Evolutionary conservation across 768 basidiomycete species (phyloP).

Genomic region (Coprinopsis strossmayeri): DNA sequence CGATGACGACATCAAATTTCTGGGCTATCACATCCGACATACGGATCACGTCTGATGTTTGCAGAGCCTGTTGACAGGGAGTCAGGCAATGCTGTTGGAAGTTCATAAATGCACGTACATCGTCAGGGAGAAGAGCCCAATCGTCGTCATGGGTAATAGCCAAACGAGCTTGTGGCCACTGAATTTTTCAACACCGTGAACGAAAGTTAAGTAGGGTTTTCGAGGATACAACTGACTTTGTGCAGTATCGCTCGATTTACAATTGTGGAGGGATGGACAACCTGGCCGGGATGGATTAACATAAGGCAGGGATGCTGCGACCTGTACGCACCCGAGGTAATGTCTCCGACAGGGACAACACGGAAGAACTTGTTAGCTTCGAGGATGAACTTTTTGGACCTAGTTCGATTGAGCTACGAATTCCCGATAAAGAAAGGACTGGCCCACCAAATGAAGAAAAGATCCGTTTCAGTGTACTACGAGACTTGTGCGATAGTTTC

Average conservation of each 20-base stretch:
- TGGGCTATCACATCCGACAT: conserved; percentile 5
- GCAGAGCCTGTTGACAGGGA: not conserved
- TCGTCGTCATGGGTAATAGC: conserved; percentile 10
- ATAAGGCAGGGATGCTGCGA: too few relatives aligned
- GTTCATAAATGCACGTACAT: not conserved
- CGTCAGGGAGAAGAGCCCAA: conserved; percentile 7
- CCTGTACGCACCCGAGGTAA: not conserved
- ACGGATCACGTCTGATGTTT: not conserved
- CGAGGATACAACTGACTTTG: conserved; percentile 5
- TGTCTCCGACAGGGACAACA: not conserved
- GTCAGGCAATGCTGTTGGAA: not conserved
- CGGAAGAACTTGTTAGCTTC: not conserved
- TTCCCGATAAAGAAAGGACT: not conserved
- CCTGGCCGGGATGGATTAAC: not conserved
- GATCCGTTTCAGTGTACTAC: conserved; percentile 5
- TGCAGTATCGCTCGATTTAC: conserved; percentile 6
- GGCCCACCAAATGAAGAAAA: conserved; percentile 9
- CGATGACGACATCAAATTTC: conserved; percentile 5
- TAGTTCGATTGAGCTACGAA: not conserved
- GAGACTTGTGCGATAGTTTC: too few relatives aligned
- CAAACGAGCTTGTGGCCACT: conserved; percentile 8
- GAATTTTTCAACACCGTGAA: too few relatives aligned
- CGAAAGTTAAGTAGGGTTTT: too few relatives aligned
- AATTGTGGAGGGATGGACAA: conserved; percentile 2
- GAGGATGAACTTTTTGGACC: not conserved